A percentile compares a stretch with the other conserved stretches of the same genome.
Conservation (phyloP, 2,329 filamentous ascomycete genomes). For the Fusarium sulawesiense region DNA sequence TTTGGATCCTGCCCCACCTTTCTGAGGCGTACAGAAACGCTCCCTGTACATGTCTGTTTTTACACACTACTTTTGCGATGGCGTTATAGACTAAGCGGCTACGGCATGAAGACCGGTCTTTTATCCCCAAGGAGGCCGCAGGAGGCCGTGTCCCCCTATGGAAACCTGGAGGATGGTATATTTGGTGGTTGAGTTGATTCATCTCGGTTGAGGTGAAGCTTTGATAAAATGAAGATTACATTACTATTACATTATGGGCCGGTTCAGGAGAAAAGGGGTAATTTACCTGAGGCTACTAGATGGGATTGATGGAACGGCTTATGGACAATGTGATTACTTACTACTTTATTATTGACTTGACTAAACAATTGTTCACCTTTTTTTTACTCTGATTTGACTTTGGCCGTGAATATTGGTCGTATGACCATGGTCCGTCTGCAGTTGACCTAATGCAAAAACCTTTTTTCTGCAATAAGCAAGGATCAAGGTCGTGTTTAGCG, state of each 20-base stretch:
- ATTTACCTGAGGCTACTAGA: conserved; percentile 6
- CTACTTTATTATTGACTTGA: conserved; percentile 23
- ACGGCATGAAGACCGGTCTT: conserved; percentile 34
- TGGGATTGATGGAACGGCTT: conserved; percentile 33
- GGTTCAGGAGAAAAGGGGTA: conserved; percentile 33
- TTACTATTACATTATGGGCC: conserved; percentile 18
- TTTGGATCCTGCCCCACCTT: conserved; percentile 30
- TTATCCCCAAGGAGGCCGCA: conserved; percentile 13
- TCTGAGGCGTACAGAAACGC: conserved; percentile 36
- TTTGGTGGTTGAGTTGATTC: conserved; percentile 24
- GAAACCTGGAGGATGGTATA: conserved; percentile 24
- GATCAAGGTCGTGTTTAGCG: conserved; percentile 22
- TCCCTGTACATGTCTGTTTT: conserved; percentile 23
- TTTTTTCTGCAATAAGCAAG: neutral
- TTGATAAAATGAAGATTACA: conserved; percentile 20
- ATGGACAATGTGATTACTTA: conserved; percentile 34
- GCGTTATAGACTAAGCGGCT: conserved; percentile 46
- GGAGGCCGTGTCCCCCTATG: conserved; percentile 13
- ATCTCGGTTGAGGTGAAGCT: conserved; percentile 32
- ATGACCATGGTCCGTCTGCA: neutral
- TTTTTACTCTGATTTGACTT: neutral
- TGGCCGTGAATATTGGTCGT: neutral
- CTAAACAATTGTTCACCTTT: conserved; percentile 8
- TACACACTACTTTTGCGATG: conserved; percentile 38
- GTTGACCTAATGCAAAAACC: neutral